Evolutionary conservation across 2,329 filamentous ascomycete species (phyloP), one percentile per base, ranked within the genome.

Genomic region (Zalaria sp.): DNA sequence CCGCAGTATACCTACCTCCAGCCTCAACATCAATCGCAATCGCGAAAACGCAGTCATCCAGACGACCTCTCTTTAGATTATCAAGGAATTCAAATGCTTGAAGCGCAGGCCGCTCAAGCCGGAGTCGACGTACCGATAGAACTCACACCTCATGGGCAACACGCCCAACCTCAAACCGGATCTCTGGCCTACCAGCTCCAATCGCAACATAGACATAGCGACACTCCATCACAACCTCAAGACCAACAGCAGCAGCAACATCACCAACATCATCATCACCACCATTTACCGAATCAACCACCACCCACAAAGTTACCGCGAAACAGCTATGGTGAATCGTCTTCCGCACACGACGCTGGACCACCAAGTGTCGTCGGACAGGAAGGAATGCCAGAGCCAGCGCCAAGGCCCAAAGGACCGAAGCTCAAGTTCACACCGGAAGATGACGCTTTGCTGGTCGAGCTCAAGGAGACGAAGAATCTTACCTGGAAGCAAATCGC

Each of bases 401-500:
- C 86, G 35, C 75, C 81, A 40, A 70, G 82, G 52, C 88, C 88
- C 6, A 77, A 83, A 46, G 86, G 85, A 3, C 87, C 87, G 5
- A 95, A 94, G 64, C 71, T 93, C 51, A 94, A 94, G 62, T 95
- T 95, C 57, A 94, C 87, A 1, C 79, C 84, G 6, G 87, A 93
- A 60, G 88, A 95, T 57, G 88, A 95, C 60, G 79, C 83, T 51
- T 67, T 93, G 38, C 70, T 95, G 41, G 80, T 94, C 43, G 84
- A 93, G 56, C 68, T 95, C 47, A 95, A 95, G 61, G 88, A 95
- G 63, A 88, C 91, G 56, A 93, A 91, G 62, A 88, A 85, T 56
- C 69, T 95, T 57, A 93, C 88, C 4, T 95, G 88, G 88, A 94
- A 93, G 64, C 88, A 95, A 68, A 95, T 95, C 55, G 85, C 87